phyloP scores from a whole-genome alignment of 1,139 yeast genomes.

The Pichia sp. region DNA sequence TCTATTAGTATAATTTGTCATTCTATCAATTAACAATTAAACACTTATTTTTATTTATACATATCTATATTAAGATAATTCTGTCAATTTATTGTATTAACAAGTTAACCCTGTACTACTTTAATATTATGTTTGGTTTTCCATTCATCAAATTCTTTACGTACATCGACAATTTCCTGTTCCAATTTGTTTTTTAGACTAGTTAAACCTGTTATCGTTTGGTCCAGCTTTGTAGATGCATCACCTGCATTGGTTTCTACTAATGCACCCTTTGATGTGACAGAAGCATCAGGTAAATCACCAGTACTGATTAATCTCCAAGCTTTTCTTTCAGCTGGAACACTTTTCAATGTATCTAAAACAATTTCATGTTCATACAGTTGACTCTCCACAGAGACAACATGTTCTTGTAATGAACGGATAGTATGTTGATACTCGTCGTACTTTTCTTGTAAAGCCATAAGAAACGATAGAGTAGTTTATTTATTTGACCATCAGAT shows the following conservation, averaged over 20 bases:
- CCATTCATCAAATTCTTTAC: constrained; percentile 61
- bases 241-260: constrained; percentile 77
- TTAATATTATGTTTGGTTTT: constrained; percentile 60
- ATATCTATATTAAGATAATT: no score
- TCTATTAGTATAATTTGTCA: no score
- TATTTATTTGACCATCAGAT: no score
- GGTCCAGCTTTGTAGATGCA: constrained; percentile 59
- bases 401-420: constrained; percentile 50
- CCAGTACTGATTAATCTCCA: constrained; percentile 87
- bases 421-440: constrained; percentile 58
- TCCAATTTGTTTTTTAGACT: constrained; percentile 41
- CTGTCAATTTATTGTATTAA: no score
- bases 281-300: constrained; percentile 3
- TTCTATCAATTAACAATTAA: no score
- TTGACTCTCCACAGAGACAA: constrained; percentile 45
- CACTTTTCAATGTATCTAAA: constrained; percentile 47
- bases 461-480: no score
- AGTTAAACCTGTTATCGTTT: constrained; percentile 46
- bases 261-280: constrained; percentile 40
- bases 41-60: no score
- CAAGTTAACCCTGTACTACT: constrained; percentile 28
- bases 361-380: constrained; percentile 48
- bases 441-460: constrained; percentile 25
- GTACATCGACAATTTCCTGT: constrained; percentile 40
- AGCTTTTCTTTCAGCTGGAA: constrained; percentile 61